Conservation (phyloP, 805 yeast species). For the Teunomyces funiuensis region DNA sequence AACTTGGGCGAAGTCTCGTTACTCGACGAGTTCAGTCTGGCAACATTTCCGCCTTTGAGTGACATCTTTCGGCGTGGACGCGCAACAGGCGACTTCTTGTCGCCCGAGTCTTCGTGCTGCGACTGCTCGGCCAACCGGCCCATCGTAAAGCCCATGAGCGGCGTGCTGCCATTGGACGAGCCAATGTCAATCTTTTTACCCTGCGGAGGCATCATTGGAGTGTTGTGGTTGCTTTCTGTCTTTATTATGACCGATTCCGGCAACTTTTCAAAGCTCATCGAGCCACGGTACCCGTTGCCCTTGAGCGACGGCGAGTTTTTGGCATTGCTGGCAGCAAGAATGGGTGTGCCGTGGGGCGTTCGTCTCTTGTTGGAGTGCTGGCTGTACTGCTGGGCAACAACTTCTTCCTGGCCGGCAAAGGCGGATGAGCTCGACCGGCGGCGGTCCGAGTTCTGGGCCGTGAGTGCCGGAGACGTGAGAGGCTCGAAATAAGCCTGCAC, state of each 20-base stretch:
- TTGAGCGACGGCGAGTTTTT: conserved; percentile 5
- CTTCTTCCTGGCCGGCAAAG: conserved; percentile 18
- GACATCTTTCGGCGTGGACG: conserved; percentile 8
- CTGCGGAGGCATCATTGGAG: conserved; percentile 42
- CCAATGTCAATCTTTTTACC: conserved; percentile 27
- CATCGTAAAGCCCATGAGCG: conserved; percentile 48
- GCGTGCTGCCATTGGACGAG: conserved; percentile 20
- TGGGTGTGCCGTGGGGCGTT: conserved; percentile 47
- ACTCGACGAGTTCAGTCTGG: conserved; percentile 10
- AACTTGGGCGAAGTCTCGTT: conserved; percentile 12
- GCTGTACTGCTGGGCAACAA: conserved; percentile 6
- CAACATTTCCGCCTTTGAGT: background rate
- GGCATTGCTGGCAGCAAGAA: conserved; percentile 24
- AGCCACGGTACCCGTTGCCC: conserved; percentile 1
- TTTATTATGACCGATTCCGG: conserved; percentile 30
- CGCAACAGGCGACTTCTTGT: background rate
- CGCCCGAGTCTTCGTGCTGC: conserved; percentile 1
- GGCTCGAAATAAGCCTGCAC: conserved; percentile 43
- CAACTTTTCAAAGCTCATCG: conserved; percentile 22
- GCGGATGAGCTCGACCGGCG: conserved; percentile 32
- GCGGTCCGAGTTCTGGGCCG: conserved; percentile 39
- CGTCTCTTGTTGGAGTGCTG: conserved; percentile 26
- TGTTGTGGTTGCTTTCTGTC: conserved; percentile 9
- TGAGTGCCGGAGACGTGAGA: conserved; percentile 68
- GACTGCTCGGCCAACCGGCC: conserved; percentile 40